Conservation (phyloP, 2,329 filamentous ascomycete genomes). For the Monilinia vaccinii-corymbosi region DNA sequence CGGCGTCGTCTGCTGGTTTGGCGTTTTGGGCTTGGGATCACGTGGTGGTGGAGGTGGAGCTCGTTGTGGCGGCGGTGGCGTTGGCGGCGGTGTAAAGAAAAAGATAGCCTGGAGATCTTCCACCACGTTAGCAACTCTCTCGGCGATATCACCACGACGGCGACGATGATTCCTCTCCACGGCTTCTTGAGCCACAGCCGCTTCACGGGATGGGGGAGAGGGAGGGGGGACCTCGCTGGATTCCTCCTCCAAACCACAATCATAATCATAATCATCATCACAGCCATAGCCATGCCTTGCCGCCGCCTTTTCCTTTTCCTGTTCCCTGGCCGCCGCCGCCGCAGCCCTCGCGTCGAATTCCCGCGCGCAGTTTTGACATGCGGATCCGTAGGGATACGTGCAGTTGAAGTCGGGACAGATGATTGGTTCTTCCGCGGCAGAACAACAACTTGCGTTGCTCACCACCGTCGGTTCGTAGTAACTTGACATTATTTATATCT, state of each 20-base stretch:
- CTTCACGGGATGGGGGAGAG: too few relatives aligned
- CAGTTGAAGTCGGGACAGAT: constrained; percentile 13
- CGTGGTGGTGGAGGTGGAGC: too few relatives aligned
- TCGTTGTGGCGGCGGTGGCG: too few relatives aligned
- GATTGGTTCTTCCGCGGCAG: constrained; percentile 1
- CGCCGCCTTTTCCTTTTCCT: too few relatives aligned
- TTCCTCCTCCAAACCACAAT: too few relatives aligned
- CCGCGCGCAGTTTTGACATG: constrained; percentile 3
- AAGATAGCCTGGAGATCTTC: background rate
- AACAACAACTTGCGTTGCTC: background rate
- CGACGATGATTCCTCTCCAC: background rate
- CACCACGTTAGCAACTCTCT: background rate
- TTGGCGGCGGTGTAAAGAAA: background rate
- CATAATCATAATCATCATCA: too few relatives aligned
- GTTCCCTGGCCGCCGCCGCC: too few relatives aligned
- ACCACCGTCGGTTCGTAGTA: background rate
- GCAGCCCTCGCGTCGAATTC: background rate
- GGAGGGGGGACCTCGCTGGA: too few relatives aligned
- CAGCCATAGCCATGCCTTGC: too few relatives aligned
- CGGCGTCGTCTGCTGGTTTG: background rate
- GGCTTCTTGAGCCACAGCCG: too few relatives aligned
- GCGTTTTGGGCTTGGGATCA: background rate
- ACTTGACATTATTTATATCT: too few relatives aligned
- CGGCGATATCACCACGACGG: background rate
- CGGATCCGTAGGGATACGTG: constrained; percentile 12